Conservation (phyloP, 2,329 filamentous ascomycete genomes). For the Pseudogymnoascus sp. region DNA sequence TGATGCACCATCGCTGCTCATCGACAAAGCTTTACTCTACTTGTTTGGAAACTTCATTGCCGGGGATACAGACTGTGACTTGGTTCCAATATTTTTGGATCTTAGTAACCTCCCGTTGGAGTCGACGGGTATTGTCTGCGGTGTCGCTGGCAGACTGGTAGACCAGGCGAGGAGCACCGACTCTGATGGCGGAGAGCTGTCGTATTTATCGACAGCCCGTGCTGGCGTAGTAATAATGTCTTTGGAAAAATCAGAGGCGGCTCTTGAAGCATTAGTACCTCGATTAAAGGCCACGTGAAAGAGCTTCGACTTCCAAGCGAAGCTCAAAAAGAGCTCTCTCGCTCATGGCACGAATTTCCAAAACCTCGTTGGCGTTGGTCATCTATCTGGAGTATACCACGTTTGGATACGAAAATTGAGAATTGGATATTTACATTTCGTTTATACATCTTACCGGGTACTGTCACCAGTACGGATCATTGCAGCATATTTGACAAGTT, state of each 20-base stretch:
- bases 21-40: constrained; percentile 58
- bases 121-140: constrained; percentile 90
- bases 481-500: neutral
- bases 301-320: neutral
- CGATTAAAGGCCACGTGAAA: neutral
- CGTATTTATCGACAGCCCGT: constrained; percentile 79
- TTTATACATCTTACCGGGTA: neutral
- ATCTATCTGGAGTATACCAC: neutral
- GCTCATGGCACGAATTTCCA: neutral
- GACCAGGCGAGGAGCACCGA: constrained; percentile 48
- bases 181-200: constrained; percentile 58
- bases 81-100: constrained; percentile 84
- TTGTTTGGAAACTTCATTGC: constrained; percentile 67
- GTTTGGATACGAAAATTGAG: neutral
- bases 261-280: constrained; percentile 48
- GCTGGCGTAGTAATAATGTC: constrained; percentile 84
- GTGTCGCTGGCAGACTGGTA: constrained; percentile 75
- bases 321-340: neutral
- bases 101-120: constrained; percentile 72
- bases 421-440: neutral
- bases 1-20: constrained; percentile 63
- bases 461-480: neutral
- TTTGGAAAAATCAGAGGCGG: constrained; percentile 62
- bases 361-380: neutral
- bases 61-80: constrained; percentile 60